Base-by-base conservation (phyloP, 352 stramenopile genomes). In the Phytophthora hibernalis region DNA sequence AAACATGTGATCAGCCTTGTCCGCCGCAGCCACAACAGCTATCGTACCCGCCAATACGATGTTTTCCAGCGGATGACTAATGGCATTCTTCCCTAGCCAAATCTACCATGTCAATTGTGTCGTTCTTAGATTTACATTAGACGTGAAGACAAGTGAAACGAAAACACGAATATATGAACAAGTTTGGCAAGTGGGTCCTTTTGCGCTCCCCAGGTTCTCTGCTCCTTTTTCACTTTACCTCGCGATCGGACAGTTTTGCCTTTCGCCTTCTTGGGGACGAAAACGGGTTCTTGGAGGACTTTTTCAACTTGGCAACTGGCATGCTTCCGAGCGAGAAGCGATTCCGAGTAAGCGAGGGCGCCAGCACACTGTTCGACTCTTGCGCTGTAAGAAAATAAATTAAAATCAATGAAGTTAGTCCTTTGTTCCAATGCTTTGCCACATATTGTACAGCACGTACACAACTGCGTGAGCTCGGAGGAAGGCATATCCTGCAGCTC, bases 61-160 rank as follows among this genome's bases (percentile, higher is more conserved):
- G 83, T 92, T 51, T 97, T 97, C 76, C 92, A 97, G 71, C 87
- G 90, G 55, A 90, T 97, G 68, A 97, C 90, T n/a, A 97, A 97
- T 65, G 90, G 91, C 53, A 97, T 97, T 58, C 59, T 95, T 50
- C 86, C 87, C 4, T 97, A 82, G 48, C 12, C 7, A 21, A 15
- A 3, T 10, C 15, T 33, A 20, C 30, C 18, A 44, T 56, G 43
- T 47, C 15, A 59, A 20, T 43, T 55, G 44, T 56, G 35, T 40
- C 20, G 54, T 43, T 28, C 16, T 54, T 55, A 55, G 35, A 54
- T 48, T 49, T 50, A 50, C 18, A 28, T 44, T 40, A 40, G 12
- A 40, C 33, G 33, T 40, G 12, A 37, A 38, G 44, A 11, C 50
- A 63, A 58, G 52, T 54, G 24, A 64, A 67, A 51, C 24, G 16